Evolutionary conservation across 352 stramenopile genomes (phyloP), one percentile per base, ranked within the genome.

Genomic region (Globisporangium paddicum): DNA sequence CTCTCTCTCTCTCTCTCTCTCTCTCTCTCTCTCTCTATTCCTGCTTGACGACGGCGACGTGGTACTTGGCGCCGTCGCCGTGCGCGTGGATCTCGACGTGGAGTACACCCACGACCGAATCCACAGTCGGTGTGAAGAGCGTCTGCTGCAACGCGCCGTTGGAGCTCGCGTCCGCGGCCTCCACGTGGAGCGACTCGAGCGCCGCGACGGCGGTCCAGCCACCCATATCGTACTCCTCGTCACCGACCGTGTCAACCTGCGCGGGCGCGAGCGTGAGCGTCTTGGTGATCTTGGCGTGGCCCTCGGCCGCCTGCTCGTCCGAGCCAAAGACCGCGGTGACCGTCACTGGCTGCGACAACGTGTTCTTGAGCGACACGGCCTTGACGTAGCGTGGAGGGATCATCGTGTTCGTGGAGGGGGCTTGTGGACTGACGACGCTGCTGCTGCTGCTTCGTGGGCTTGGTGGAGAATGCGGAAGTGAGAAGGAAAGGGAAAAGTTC

Each of bases 151-250:
- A 52, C 51, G 67, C 44, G 14, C 62, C 64, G 11, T 63, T 32
- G 25, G 47, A 37, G 18, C 26, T 65, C 14, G 64, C 64, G 4
- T 47, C 68, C 1, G 56, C 65, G 28, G 77, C 64, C 53, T 86
- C 70, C 6, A 89, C 82, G 30, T 89, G 62, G 13, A 94, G 49
- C 37, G 77, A 76, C 52, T 71, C 67, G 18, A 94, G 64, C 48
- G 80, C 69, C 8, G 82, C 82, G 34, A 82, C 67, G 4, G 79
- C 80, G 45, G 71, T 89, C 78, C 77, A 92, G 35, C 71, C 68
- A 57, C 72, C 84, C 84, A 94, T 94, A 71, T 94, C 72, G 71
- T 87, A 92, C 66, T 82, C 69, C 57, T 87, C 73, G 58, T 89
- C 82, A 34, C 73, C 68, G 38, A 92, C 64, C 25, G 37, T 73